Base-by-base conservation (phyloP, 768 basidiomycete genomes). In the Mycena rosella region DNA sequence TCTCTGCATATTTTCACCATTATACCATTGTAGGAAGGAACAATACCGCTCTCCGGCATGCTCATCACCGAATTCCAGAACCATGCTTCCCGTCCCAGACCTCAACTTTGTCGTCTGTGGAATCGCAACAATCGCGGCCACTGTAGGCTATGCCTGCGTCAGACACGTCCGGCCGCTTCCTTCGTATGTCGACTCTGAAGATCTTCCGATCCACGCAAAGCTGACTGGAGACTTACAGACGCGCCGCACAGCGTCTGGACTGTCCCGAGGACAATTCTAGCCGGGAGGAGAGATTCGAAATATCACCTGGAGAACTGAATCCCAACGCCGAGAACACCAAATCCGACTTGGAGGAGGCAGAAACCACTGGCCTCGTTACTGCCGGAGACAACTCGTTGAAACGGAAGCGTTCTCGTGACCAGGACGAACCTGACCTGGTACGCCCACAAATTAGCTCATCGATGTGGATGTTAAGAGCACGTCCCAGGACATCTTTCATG, bases 51-150 rank as follows among this genome's bases (percentile, higher is more conserved):
- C n/a, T 22, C n/a, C 15, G 24, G 15, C 36, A 44, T 18, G 4
- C 7, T 7, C 34, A 49, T 24, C 29, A 48, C 47, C 49, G 20
- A 10, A 34, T 18, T 36, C 59, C 30, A 45, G 51, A 32, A 68
- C 62, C 42, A 88, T 87, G 85, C 76, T 88, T 67, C 85, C 86
- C 56, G 80, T 84, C 18, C 78, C 79, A 58, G 88, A 89, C 60
- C 80, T 88, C 74, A 87, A 85, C 76, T 80, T 87, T 65, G 84
- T 87, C 30, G 82, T 87, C 61, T 86, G 83, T 57, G 86, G 87
- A 67, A 79, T 89, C 63, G 87, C 88, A 32, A 88, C 88, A 18
- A 83, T 89, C 69, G 87, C 88, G 60, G 88, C 87, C 10, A 86
- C 86, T 17, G 82, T 89, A 27, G 86, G 88, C 55, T 89, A 89